Percentiles rank a stretch among this genome's conserved stretches.
Evolutionary conservation across 495 filamentous ascomycete genomes (phyloP).

Genomic region (Aspergillus hancockii): DNA sequence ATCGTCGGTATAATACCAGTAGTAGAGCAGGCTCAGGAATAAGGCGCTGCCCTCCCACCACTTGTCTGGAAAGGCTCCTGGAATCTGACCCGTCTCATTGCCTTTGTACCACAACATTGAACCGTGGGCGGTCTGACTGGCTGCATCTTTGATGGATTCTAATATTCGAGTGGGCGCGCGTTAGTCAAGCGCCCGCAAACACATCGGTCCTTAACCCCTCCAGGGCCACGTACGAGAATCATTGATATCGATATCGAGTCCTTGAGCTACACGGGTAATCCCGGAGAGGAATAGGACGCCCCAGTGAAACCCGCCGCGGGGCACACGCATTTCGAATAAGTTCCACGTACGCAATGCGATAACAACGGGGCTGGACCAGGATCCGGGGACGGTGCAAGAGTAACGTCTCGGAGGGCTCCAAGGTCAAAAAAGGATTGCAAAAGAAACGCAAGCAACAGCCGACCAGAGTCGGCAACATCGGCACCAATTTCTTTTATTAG

Average conservation of each 20-base stretch:
- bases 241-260: background rate
- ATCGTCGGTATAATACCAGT: conserved; percentile 60
- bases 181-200: background rate
- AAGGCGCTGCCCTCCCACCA: conserved; percentile 83
- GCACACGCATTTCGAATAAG: background rate
- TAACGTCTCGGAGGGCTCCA: background rate
- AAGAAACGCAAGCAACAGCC: background rate
- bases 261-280: background rate
- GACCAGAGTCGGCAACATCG: background rate
- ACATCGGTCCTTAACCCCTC: background rate
- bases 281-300: background rate
- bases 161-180: background rate
- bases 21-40: conserved; percentile 51
- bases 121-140: conserved; percentile 58
- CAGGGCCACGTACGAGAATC: background rate
- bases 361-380: background rate
- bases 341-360: background rate
- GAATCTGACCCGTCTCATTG: conserved; percentile 60
- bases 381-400: background rate
- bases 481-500: conserved; percentile 4
- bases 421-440: background rate
- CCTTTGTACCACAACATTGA: conserved; percentile 73
- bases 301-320: background rate
- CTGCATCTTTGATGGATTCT: conserved; percentile 69
- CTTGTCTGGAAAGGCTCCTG: conserved; percentile 56